Conservation (phyloP, 140 eudicot genomes). For the Cichorium intybus region DNA sequence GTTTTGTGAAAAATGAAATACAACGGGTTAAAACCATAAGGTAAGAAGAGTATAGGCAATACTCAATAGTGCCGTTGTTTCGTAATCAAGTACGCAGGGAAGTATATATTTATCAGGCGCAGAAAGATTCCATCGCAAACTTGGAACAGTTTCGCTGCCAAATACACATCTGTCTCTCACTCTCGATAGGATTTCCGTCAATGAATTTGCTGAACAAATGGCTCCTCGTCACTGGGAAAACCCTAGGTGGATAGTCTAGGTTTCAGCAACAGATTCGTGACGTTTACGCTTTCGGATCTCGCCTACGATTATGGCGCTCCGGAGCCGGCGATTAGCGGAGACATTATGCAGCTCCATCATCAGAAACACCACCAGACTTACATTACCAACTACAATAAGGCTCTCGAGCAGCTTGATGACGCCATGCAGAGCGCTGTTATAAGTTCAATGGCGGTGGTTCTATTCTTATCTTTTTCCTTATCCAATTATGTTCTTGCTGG, state of each 20-base stretch:
- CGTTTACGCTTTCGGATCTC: conserved; percentile 88
- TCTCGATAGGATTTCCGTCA: neutral
- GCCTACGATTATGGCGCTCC: conserved; percentile 92
- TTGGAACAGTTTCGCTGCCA: neutral
- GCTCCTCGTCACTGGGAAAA: conserved; percentile 40
- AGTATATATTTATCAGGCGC: neutral
- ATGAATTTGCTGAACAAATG: conserved; percentile 35
- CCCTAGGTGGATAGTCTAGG: conserved; percentile 22
- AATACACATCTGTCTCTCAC: neutral
- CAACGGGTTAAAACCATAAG: neutral
- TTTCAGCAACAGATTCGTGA: conserved; percentile 53
- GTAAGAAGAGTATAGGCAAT: neutral
- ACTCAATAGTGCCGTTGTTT: conserved; percentile 11
- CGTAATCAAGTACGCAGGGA: neutral
- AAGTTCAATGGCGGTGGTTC: conserved; percentile 77
- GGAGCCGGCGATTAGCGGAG: conserved; percentile 88
- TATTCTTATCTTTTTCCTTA: neutral
- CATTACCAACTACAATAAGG: conserved; percentile 88
- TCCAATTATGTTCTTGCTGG: neutral
- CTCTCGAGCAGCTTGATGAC: conserved; percentile 64
- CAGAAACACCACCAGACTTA: conserved; percentile 95
- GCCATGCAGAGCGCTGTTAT: conserved; percentile 59
- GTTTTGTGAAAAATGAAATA: neutral
- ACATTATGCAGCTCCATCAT: conserved; percentile 96
- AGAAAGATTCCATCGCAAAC: conserved; percentile 17